Conservation (phyloP, 192 early-diverging fungal species). For the Dissophora globulifera region DNA sequence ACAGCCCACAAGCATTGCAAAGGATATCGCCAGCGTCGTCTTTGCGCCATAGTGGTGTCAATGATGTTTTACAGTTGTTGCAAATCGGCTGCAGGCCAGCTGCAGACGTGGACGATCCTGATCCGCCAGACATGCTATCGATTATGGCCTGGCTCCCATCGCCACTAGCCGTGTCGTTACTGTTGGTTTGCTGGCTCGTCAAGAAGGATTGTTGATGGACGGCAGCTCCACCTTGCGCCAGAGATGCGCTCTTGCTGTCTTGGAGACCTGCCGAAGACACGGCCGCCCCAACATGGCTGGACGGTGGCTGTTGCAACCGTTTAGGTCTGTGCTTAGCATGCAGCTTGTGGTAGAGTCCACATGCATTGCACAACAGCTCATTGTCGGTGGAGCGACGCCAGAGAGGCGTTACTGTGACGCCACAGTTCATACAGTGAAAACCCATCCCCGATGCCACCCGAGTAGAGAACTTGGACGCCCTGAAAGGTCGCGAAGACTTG, state of each 20-base stretch:
- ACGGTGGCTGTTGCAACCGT: constrained; percentile 27
- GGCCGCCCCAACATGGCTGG: no score
- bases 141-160: no score
- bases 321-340: constrained; percentile 43
- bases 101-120: constrained; percentile 1
- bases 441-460: constrained; percentile 33
- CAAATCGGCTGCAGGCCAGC: constrained; percentile 47
- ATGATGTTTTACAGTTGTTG: constrained; percentile 77
- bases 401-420: constrained; percentile 87
- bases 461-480: constrained; percentile 28
- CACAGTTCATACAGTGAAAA: constrained; percentile 70
- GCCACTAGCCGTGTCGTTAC: neutral
- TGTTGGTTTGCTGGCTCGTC: neutral
- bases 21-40: constrained; percentile 74
- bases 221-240: neutral
- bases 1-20: constrained; percentile 95
- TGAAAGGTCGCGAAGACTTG: constrained; percentile 62
- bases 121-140: no score
- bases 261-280: no score
- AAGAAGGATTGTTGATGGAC: neutral
- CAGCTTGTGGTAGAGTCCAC: constrained; percentile 81
- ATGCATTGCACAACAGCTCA: constrained; percentile 94
- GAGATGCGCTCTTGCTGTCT: no score
- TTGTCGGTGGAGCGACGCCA: constrained; percentile 94
- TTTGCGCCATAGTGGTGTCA: constrained; percentile 81